Conservation (phyloP, 1,139 yeast genomes). For the Nakaseomyces uthaithaninus region DNA sequence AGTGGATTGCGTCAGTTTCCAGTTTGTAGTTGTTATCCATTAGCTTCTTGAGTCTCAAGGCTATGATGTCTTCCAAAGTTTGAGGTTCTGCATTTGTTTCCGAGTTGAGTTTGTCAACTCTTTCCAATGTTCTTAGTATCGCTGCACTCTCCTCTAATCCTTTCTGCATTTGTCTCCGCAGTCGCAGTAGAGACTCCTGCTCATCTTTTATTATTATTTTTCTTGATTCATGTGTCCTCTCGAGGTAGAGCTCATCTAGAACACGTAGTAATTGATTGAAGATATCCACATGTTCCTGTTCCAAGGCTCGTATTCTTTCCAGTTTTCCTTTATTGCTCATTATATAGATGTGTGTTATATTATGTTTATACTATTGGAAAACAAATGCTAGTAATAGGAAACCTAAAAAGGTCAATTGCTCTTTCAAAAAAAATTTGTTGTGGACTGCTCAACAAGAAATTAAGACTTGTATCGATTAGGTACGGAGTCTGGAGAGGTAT, state of each 20-base stretch:
- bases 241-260: slow-evolving; percentile 23
- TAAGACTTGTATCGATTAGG: no score
- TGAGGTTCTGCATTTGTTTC: neutral
- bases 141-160: slow-evolving; percentile 25
- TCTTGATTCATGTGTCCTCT: slow-evolving; percentile 13
- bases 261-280: slow-evolving; percentile 20
- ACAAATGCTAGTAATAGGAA: neutral
- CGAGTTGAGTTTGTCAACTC: slow-evolving; percentile 8
- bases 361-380: neutral
- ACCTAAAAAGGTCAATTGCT: neutral
- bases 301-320: slow-evolving; percentile 19
- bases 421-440: no score
- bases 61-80: slow-evolving; percentile 12
- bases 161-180: slow-evolving; percentile 21
- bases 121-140: slow-evolving; percentile 16
- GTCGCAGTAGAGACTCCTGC: slow-evolving; percentile 14
- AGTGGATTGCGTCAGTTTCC: slow-evolving; percentile 8
- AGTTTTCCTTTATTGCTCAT: slow-evolving; percentile 4
- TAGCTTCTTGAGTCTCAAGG: slow-evolving; percentile 12
- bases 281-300: slow-evolving; percentile 22
- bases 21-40: slow-evolving; percentile 13
- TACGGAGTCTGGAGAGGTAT: no score
- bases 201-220: slow-evolving; percentile 10
- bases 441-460: no score
- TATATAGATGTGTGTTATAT: no score